phyloP scores from a whole-genome alignment of 2,329 filamentous ascomycete genomes.

The Xylaria sp. region DNA sequence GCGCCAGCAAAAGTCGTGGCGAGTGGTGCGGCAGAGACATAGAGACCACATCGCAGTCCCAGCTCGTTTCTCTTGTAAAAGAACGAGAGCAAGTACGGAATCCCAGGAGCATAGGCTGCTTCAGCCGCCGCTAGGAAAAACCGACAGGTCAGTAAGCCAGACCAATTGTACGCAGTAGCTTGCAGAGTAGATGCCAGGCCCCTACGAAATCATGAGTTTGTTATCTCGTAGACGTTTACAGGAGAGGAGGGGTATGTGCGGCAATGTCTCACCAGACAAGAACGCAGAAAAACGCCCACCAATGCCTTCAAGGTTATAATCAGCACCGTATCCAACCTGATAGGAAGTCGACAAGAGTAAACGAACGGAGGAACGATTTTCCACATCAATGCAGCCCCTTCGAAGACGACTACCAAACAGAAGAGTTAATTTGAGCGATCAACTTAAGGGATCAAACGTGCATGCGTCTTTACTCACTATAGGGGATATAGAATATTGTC shows the following conservation, averaged over 20 bases:
- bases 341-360: background rate
- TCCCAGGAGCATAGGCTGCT: slow-evolving; percentile 50
- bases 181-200: slow-evolving; percentile 49
- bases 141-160: slow-evolving; percentile 48
- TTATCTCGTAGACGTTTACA: background rate
- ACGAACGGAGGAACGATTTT: slow-evolving; percentile 55
- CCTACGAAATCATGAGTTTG: slow-evolving; percentile 37
- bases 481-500: slow-evolving; percentile 59
- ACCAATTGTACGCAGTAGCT: slow-evolving; percentile 48
- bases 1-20: slow-evolving; percentile 77
- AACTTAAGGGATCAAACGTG: background rate
- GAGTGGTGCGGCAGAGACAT: slow-evolving; percentile 64
- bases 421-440: background rate
- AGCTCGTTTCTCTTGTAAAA: slow-evolving; percentile 58
- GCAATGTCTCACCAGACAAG: slow-evolving; percentile 45
- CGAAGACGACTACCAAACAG: slow-evolving; percentile 53
- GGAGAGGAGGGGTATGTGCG: background rate
- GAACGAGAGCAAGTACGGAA: slow-evolving; percentile 52
- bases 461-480: slow-evolving; percentile 48
- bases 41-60: slow-evolving; percentile 53
- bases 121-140: slow-evolving; percentile 50
- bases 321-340: slow-evolving; percentile 7
- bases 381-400: slow-evolving; percentile 57
- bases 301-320: slow-evolving; percentile 35
- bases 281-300: slow-evolving; percentile 48